phyloP scores from a whole-genome alignment of 495 filamentous ascomycete genomes.

The Mycothermus thermophilus region DNA sequence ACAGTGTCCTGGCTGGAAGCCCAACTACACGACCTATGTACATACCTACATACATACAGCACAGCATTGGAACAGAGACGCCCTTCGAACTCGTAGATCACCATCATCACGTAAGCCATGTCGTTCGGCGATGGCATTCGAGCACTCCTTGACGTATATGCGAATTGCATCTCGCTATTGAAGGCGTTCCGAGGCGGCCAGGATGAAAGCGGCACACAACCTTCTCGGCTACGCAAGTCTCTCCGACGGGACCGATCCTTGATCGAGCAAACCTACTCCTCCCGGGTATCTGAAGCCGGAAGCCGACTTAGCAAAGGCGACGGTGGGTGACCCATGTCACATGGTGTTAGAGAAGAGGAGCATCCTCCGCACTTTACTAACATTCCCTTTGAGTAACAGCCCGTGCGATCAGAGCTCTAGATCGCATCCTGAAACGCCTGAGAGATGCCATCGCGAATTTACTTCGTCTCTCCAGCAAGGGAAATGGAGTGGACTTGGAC shows the following conservation, averaged over 20 bases:
- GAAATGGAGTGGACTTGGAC: slow-evolving; percentile 15
- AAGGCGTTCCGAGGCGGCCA: slow-evolving; percentile 13
- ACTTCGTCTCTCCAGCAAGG: slow-evolving; percentile 13
- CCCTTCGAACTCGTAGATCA: no score
- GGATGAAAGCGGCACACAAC: slow-evolving; percentile 12
- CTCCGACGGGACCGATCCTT: slow-evolving; percentile 18
- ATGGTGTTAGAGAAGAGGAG: no score
- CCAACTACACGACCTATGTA: no score
- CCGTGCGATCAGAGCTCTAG: slow-evolving; percentile 16
- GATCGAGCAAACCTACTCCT: slow-evolving; percentile 18
- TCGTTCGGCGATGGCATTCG: slow-evolving; percentile 18
- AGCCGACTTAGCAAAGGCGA: slow-evolving; percentile 19
- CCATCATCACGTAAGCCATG: no score
- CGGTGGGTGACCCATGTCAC: slow-evolving; percentile 11
- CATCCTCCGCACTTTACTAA: no score
- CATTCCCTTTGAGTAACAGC: slow-evolving; percentile 9
- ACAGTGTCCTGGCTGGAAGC: no score
- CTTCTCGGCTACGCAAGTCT: slow-evolving; percentile 19
- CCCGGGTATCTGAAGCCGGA: slow-evolving; percentile 13
- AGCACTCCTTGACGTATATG: slow-evolving; percentile 22
- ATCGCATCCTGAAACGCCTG: slow-evolving; percentile 18
- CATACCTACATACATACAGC: no score
- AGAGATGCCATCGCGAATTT: slow-evolving; percentile 15
- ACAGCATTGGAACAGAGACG: no score
- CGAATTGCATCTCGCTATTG: slow-evolving; percentile 23